Evolutionary conservation across 768 basidiomycete species (phyloP).

Genomic region (Mycena amicta): DNA sequence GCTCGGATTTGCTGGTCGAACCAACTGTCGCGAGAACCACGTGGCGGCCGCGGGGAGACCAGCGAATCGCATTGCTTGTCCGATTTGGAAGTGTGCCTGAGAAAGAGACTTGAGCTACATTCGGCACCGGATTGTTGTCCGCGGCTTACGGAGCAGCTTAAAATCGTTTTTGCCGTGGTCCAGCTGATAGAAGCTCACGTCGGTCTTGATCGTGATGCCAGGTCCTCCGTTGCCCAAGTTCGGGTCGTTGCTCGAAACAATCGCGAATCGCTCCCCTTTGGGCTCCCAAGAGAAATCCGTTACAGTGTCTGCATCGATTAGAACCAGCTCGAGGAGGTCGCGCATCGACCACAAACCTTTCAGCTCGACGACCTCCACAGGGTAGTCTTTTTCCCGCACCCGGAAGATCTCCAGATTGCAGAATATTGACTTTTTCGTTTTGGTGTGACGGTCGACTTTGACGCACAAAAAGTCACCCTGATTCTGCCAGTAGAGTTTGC

Average conservation of each 20-base stretch:
- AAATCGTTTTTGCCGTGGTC: conserved; percentile 94
- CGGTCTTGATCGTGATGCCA: conserved; percentile 94
- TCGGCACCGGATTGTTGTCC: conserved; percentile 14
- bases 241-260: conserved; percentile 92
- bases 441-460: conserved; percentile 97
- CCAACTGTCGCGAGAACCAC: conserved; percentile 96
- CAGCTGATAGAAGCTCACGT: conserved; percentile 94
- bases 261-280: conserved; percentile 94
- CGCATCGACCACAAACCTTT: conserved; percentile 62
- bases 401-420: conserved; percentile 98
- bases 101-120: conserved; percentile 10
- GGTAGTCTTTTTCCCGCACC: conserved; percentile 95
- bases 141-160: conserved; percentile 72
- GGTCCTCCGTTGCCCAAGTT: conserved; percentile 89
- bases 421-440: conserved; percentile 97
- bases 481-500: conserved; percentile 98
- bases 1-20: conserved; percentile 91
- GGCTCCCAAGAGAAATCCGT: conserved; percentile 99
- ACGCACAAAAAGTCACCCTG: conserved; percentile 98
- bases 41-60: conserved; percentile 96
- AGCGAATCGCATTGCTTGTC: conserved; percentile 91
- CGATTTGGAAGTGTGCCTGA: conserved; percentile 76
- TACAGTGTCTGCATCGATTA: conserved; percentile 69
- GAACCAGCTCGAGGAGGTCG: conserved; percentile 4
- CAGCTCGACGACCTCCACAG: conserved; percentile 95